Percentiles rank a stretch among this genome's conserved stretches.
Evolutionary conservation across 495 filamentous ascomycete species (phyloP).

Genomic region (Opeltia flavorubescens): DNA sequence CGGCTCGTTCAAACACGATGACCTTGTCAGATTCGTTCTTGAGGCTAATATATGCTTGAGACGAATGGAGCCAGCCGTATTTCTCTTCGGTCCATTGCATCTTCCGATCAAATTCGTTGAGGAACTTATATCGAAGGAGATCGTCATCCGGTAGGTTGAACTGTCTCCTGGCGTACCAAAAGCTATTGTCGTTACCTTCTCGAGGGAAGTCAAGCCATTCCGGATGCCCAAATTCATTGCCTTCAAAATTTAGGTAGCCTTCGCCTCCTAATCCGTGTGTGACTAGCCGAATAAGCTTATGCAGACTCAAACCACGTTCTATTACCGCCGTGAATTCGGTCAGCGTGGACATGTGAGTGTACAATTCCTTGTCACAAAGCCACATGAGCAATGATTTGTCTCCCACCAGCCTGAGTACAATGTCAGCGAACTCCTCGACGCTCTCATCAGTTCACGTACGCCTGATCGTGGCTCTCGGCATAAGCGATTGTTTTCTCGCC

Average conservation of each 20-base stretch:
- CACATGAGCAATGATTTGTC: constrained; percentile 96
- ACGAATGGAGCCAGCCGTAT: constrained; percentile 81
- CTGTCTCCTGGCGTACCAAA: constrained; percentile 92
- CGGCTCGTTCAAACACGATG: constrained; percentile 86
- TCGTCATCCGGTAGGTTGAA: constrained; percentile 82
- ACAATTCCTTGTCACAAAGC: constrained; percentile 93
- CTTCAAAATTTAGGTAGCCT: constrained; percentile 96
- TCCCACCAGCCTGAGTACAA: constrained; percentile 61
- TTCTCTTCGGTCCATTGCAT: constrained; percentile 82
- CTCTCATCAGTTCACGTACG: constrained; percentile 45
- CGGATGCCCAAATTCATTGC: constrained; percentile 96
- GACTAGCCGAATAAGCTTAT: constrained; percentile 93
- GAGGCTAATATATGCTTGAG: constrained; percentile 80
- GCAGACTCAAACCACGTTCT: constrained; percentile 75
- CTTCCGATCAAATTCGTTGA: constrained; percentile 84
- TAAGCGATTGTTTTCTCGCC: constrained; percentile 99
- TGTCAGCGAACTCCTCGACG: constrained; percentile 19
- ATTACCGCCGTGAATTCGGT: constrained; percentile 78
- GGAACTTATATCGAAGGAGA: constrained; percentile 75
- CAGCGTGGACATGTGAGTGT: constrained; percentile 90
- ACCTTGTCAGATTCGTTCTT: constrained; percentile 95
- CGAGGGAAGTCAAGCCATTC: constrained; percentile 99
- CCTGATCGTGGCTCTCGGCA: constrained; percentile 93
- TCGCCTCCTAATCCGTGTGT: constrained; percentile 93
- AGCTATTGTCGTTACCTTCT: constrained; percentile 86